Percentiles rank a stretch among this genome's conserved stretches.
These are phyloP conservation scores for Sordariomycetes sp. DNA, from an alignment of 2,329 filamentous ascomycete species.

Conservation along the genomic window DNA sequence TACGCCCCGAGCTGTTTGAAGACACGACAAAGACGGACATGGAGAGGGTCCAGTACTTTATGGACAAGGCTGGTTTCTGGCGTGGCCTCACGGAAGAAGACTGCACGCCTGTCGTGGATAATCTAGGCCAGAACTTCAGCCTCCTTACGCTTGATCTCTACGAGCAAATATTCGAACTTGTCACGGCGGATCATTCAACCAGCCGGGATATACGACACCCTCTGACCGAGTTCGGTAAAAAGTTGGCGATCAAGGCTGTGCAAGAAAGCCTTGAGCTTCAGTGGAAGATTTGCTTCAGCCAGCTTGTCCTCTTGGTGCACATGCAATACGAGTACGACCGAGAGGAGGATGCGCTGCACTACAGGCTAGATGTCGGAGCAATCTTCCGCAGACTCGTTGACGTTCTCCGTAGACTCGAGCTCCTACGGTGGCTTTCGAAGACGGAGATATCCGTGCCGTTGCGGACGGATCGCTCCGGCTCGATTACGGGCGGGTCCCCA, in stretches of 20 bases:
- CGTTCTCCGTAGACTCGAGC: constrained; percentile 60
- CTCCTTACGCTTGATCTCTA: constrained; percentile 43
- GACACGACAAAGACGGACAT: constrained; percentile 56
- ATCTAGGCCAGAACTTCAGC: constrained; percentile 53
- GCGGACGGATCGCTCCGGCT: constrained; percentile 21
- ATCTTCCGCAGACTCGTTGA: constrained; percentile 58
- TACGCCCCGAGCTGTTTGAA: constrained; percentile 62
- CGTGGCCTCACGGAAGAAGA: constrained; percentile 74
- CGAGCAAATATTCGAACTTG: constrained; percentile 31
- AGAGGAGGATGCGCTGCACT: constrained; percentile 50
- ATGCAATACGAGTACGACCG: constrained; percentile 73
- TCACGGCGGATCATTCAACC: constrained; percentile 19
- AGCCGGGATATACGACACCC: constrained; percentile 26
- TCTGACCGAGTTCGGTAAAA: constrained; percentile 64
- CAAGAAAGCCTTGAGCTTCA: constrained; percentile 67
- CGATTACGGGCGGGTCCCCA: constrained; percentile 16
- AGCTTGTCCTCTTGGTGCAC: constrained; percentile 72
- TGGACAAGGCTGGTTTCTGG: constrained; percentile 65
- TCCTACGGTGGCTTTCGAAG: constrained; percentile 56
- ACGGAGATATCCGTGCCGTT: constrained; percentile 41
- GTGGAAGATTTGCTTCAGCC: constrained; percentile 63
- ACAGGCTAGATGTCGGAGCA: constrained; percentile 49
- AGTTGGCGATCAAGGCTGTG: constrained; percentile 59
- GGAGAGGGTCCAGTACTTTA: constrained; percentile 66
- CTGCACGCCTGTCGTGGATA: constrained; percentile 53